Conservation (phyloP, 1,139 yeast genomes). For the Candida pseudocylindracea region DNA sequence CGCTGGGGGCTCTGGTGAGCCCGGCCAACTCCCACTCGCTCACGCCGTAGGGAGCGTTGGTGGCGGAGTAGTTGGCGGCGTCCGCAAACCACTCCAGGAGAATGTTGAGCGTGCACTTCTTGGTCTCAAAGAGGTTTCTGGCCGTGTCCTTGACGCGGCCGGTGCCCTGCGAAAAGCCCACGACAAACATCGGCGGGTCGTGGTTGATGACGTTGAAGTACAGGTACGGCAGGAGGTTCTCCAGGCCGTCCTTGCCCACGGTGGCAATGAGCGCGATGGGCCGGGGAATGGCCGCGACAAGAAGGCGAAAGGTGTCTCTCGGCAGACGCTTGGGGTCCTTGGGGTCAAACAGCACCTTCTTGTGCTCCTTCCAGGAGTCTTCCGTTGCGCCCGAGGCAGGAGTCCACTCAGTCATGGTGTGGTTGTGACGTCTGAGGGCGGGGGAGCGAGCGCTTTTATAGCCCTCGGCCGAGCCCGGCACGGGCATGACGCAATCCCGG, state of each 20-base stretch:
- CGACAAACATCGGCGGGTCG: conserved; percentile 36
- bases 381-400: conserved; percentile 25
- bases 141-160: conserved; percentile 25
- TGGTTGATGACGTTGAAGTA: conserved; percentile 23
- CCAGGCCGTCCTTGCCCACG: conserved; percentile 15
- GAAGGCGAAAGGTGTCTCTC: conserved; percentile 23
- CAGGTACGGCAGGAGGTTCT: conserved; percentile 37
- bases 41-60: conserved; percentile 22
- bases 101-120: conserved; percentile 33
- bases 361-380: conserved; percentile 18
- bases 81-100: conserved; percentile 44
- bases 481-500: too few species aligned
- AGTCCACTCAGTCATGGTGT: conserved; percentile 16
- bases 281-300: conserved; percentile 31
- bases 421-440: too few species aligned
- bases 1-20: conserved; percentile 22
- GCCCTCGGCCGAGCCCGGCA: too few species aligned
- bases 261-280: conserved; percentile 38
- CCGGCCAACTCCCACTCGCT: conserved; percentile 40
- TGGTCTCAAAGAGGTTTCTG: conserved; percentile 23
- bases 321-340: conserved; percentile 17
- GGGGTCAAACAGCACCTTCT: conserved; percentile 27
- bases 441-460: too few species aligned
- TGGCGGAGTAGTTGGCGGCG: conserved; percentile 32
- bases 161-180: conserved; percentile 21